These are phyloP conservation scores for Saccharomycopsis microspora DNA, from an alignment of 805 yeast species.

Conservation along the genomic window DNA sequence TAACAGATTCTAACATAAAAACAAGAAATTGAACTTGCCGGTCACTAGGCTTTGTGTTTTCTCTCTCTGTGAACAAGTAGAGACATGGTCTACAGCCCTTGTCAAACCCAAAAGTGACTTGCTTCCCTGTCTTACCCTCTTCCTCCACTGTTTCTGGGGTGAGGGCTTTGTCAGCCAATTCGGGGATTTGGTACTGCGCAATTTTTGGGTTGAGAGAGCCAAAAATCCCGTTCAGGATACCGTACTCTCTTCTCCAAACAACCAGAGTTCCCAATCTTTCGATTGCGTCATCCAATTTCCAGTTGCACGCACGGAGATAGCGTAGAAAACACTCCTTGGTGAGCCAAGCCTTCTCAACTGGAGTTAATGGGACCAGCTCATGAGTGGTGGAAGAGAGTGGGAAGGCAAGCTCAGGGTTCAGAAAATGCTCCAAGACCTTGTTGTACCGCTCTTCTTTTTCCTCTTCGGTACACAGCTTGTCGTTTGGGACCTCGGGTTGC, in stretches of 20 bases:
- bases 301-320: constrained; percentile 87
- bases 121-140: constrained; percentile 44
- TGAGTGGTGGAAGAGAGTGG: constrained; percentile 39
- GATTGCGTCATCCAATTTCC: constrained; percentile 65
- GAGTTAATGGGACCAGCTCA: constrained; percentile 21
- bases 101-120: constrained; percentile 43
- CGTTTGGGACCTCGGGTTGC: constrained; percentile 24
- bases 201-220: constrained; percentile 7
- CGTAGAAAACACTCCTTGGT: constrained; percentile 85
- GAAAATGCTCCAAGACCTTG: constrained; percentile 55
- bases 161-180: constrained; percentile 20
- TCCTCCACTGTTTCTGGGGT: constrained; percentile 32
- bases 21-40: constrained; percentile 47
- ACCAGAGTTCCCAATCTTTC: constrained; percentile 66
- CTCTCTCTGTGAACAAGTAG: constrained; percentile 41
- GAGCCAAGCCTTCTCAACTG: constrained; percentile 78
- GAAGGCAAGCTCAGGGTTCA: constrained; percentile 30
- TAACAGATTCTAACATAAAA: constrained; percentile 44
- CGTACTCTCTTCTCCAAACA: constrained; percentile 84
- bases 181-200: constrained; percentile 18
- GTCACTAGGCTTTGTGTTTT: constrained; percentile 39
- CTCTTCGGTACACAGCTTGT: constrained; percentile 30
- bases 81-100: constrained; percentile 41
- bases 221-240: constrained; percentile 20
- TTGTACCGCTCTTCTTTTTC: constrained; percentile 46